phyloP scores from a whole-genome alignment of 805 yeast genomes.

The Metschnikowia corniflorae region DNA sequence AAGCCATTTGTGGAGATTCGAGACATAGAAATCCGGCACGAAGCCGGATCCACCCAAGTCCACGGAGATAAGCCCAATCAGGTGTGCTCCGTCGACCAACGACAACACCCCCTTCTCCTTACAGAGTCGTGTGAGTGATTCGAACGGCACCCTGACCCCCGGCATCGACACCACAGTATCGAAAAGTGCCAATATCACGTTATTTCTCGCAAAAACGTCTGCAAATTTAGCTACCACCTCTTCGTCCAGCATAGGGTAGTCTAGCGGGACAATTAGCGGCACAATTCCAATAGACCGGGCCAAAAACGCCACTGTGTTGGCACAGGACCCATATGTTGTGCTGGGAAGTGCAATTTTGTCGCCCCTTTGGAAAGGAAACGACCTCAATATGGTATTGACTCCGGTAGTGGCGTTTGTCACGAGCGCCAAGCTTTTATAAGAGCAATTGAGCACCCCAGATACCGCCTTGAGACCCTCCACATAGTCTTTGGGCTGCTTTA shows the following conservation, averaged over 20 bases:
- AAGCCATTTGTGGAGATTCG: slow-evolving; percentile 72
- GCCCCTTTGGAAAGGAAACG: slow-evolving; percentile 47
- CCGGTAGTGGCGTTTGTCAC: slow-evolving; percentile 61
- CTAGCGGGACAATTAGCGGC: slow-evolving; percentile 17
- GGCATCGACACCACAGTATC: slow-evolving; percentile 66
- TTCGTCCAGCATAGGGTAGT: slow-evolving; percentile 17
- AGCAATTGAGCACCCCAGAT: slow-evolving; percentile 44
- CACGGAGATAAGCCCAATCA: slow-evolving; percentile 52
- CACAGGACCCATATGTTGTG: slow-evolving; percentile 54
- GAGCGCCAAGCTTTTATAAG: slow-evolving; percentile 47
- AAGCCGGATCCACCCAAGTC: slow-evolving; percentile 31
- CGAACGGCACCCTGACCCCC: slow-evolving; percentile 55
- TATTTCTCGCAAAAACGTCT: slow-evolving; percentile 18
- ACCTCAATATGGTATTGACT: slow-evolving; percentile 53
- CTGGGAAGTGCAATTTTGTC: slow-evolving; percentile 50
- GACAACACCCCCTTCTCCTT: slow-evolving; percentile 46
- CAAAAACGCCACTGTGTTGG: slow-evolving; percentile 46
- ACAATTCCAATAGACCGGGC: slow-evolving; percentile 27
- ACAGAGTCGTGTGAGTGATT: slow-evolving; percentile 44
- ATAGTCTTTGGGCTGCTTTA: slow-evolving; percentile 26
- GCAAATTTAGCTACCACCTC: slow-evolving; percentile 25
- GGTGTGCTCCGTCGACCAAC: slow-evolving; percentile 72
- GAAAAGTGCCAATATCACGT: slow-evolving; percentile 44
- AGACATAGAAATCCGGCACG: slow-evolving; percentile 56
- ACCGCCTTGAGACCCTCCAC: slow-evolving; percentile 33